Conservation (phyloP, 148 eudicot genomes). For the Dianthus caryophyllus region DNA sequence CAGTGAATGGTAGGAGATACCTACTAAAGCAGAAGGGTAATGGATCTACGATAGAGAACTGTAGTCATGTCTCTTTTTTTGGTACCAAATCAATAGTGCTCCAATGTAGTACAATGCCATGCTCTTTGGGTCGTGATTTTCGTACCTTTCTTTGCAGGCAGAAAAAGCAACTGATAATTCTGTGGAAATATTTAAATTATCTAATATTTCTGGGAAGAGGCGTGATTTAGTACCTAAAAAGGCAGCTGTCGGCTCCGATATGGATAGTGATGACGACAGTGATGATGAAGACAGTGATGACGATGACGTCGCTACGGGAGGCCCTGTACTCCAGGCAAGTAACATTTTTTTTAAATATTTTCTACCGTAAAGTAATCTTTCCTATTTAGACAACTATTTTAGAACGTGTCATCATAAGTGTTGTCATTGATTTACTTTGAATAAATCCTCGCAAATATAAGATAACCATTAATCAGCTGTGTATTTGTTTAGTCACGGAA, state of each 20-base stretch:
- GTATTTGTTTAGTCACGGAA: slow-evolving; percentile 57
- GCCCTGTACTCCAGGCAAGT: slow-evolving; percentile 76
- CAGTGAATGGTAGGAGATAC: too few relatives aligned
- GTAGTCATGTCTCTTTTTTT: not conserved
- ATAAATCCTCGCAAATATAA: not conserved
- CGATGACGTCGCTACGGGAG: slow-evolving; percentile 33
- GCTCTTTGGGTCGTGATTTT: not conserved
- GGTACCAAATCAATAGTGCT: not conserved
- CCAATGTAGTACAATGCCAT: too few relatives aligned
- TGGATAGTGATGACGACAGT: slow-evolving; percentile 71
- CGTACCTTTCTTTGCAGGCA: slow-evolving; percentile 49
- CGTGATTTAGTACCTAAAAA: slow-evolving; percentile 61
- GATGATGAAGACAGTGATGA: slow-evolving; percentile 57
- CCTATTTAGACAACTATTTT: not conserved
- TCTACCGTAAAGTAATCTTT: not conserved
- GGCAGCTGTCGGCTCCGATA: slow-evolving; percentile 52
- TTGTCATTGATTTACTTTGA: not conserved
- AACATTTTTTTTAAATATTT: not conserved
- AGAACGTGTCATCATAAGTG: not conserved
- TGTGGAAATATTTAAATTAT: slow-evolving; percentile 74
- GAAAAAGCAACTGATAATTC: slow-evolving; percentile 59
- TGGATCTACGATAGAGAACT: too few relatives aligned
- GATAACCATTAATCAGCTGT: not conserved
- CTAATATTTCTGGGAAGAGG: slow-evolving; percentile 76
- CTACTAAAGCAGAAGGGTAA: too few relatives aligned